A percentile compares a stretch with the other conserved stretches of the same genome.
These are phyloP conservation scores for Yarrowia alimentaria DNA, from an alignment of 805 yeast species.

Conservation along the genomic window DNA sequence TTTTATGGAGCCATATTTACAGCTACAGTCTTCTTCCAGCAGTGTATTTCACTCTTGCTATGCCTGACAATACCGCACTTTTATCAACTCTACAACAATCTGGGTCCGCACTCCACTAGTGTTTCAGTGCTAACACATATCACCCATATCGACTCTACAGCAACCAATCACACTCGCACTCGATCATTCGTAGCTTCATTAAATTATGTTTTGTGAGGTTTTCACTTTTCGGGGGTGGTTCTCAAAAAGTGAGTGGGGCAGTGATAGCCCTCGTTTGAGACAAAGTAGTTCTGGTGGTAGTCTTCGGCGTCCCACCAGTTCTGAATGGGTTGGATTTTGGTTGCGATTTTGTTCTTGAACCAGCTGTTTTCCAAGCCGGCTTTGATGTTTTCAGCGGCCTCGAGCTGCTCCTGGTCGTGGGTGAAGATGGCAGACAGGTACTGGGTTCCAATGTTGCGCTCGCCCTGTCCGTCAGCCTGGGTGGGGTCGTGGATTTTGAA, in stretches of 20 bases:
- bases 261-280: constrained; percentile 72
- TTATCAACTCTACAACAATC: no score
- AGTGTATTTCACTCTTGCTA: no score
- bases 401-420: constrained; percentile 50
- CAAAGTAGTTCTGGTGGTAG: constrained; percentile 79
- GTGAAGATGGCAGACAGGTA: constrained; percentile 78
- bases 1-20: no score
- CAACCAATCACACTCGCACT: no score
- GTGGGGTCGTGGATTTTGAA: constrained; percentile 93
- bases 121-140: no score
- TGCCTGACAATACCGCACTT: no score
- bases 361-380: constrained; percentile 78
- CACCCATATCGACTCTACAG: no score
- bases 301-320: constrained; percentile 87
- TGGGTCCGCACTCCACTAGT: no score
- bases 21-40: no score
- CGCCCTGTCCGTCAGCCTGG: constrained; percentile 73
- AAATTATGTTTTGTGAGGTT: background rate
- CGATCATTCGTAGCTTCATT: no score
- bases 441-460: constrained; percentile 73
- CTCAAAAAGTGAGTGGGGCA: constrained; percentile 85
- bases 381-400: constrained; percentile 47
- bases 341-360: constrained; percentile 55
- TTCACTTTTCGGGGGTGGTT: constrained; percentile 47
- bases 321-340: constrained; percentile 62